Conservation (phyloP, 208 protist species). For the Trypanosoma cruzi region DNA sequence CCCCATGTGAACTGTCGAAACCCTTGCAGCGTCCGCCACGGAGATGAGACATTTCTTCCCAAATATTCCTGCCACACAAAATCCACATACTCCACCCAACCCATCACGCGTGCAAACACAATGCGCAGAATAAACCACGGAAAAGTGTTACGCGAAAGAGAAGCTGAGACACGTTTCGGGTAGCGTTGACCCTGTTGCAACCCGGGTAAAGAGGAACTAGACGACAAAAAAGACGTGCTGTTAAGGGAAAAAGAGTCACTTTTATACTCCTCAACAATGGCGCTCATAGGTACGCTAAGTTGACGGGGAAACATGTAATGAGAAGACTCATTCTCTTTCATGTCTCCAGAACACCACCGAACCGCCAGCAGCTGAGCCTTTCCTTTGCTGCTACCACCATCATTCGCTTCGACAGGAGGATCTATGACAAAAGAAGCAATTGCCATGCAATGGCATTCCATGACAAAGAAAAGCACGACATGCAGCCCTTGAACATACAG, state of each 20-base stretch:
- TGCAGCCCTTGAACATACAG: conserved; percentile 5
- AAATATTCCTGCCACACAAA: not conserved
- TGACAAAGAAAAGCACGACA: conserved; percentile 28
- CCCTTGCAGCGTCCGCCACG: conserved; percentile 21
- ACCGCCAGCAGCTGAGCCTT: not conserved
- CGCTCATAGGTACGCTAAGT: conserved; percentile 10
- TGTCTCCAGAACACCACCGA: conserved; percentile 11
- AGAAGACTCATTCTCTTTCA: not conserved
- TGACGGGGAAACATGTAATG: not conserved
- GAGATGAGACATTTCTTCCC: not conserved
- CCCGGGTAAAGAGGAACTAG: not conserved
- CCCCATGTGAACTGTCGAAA: conserved; percentile 19
- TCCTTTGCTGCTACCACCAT: not conserved
- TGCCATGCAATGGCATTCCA: conserved; percentile 28
- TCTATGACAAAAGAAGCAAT: conserved; percentile 26
- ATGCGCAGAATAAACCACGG: conserved; percentile 21
- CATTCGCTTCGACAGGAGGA: not conserved
- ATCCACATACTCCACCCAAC: conserved; percentile 30
- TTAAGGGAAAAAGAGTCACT: not conserved
- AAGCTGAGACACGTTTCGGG: conserved; percentile 1
- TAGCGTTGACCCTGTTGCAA: not conserved
- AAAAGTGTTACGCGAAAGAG: not conserved
- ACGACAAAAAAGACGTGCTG: not conserved
- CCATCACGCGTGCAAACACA: conserved; percentile 25
- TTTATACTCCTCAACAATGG: conserved; percentile 2